Evolutionary conservation across 2,329 filamentous ascomycete species (phyloP), one percentile per base, ranked within the genome.

Genomic region (Monilinia aucupariae): DNA sequence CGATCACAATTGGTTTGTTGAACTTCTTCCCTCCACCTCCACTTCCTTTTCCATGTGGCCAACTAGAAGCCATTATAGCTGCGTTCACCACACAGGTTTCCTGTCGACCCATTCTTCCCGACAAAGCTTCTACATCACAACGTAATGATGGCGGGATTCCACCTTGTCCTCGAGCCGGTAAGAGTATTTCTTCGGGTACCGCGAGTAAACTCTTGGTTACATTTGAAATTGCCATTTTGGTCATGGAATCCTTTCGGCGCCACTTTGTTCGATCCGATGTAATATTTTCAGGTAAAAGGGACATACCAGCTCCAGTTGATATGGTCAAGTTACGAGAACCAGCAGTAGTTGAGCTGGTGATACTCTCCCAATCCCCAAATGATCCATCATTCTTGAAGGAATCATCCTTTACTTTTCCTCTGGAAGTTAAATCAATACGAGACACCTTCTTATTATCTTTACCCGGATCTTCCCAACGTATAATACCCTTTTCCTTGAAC

Each of bases 81-180:
- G 89, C 89, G 76, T 96, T 96, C 68, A 94, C 82, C 60, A 96
- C 78, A 72, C 86, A 92, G 1, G 90, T 94, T 77, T 93, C 88
- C 64, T 73, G 41, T 2, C 70, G 65, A 2, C 68, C 71, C 54
- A 71, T 50, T 32, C 79, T 74, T 3, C 77, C 78, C 3, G 68
- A 67, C 45, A 81, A 71, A 3, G 77, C 78, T 52, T 69, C 69
- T 39, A 73, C 68, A 67, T 82, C 78, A 64, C 76, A 78, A 43
- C 78, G 73, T 43, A 68, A 70, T 22, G 78, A 79, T 20, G 68
- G 69, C 61, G 78, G 75, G 59, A 77, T 69, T 6, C 77, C 78
- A 30, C 78, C 77, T 62, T 80, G 74, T 30, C 77, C 76, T 47
- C 68, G 68, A 53, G 70, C 68, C 17, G 61, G 47, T 12, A 66